Conservation (phyloP, 2,329 filamentous ascomycete species). For the Sarocladiaceae sp. region DNA sequence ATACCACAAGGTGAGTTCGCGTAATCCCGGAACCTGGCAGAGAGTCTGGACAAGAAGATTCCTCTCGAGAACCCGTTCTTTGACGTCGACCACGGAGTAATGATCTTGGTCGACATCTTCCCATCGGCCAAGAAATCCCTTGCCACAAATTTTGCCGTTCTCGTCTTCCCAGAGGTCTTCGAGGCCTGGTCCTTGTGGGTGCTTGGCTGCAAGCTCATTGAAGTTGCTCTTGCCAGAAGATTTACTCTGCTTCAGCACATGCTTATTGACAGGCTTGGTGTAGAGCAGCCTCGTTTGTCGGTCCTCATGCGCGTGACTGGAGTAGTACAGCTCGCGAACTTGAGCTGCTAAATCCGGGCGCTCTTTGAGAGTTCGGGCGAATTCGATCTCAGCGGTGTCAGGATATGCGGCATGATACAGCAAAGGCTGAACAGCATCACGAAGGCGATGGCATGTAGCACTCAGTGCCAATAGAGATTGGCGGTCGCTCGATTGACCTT, state of each 20-base stretch:
- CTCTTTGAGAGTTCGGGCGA: background rate
- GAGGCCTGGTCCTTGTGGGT: background rate
- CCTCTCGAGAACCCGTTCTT: background rate
- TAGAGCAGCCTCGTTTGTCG: background rate
- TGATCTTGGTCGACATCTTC: too few species aligned
- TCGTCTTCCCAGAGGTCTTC: background rate
- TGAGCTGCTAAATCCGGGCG: background rate
- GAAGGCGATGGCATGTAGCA: background rate
- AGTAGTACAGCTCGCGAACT: background rate
- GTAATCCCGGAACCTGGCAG: background rate
- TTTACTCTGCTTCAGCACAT: background rate
- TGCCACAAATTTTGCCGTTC: too few species aligned
- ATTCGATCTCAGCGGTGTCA: background rate
- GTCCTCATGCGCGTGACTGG: background rate
- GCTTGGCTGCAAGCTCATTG: background rate
- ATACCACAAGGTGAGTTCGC: background rate
- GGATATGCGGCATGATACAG: background rate
- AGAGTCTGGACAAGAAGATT: background rate
- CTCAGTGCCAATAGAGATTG: background rate
- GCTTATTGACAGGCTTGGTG: background rate
- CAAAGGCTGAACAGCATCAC: background rate
- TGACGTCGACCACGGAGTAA: too few species aligned
- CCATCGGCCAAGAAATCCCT: too few species aligned
- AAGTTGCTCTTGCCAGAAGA: background rate
- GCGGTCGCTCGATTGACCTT: background rate